Evolutionary conservation across 768 basidiomycete species (phyloP).

Genomic region (Crassisporium funariophilum): DNA sequence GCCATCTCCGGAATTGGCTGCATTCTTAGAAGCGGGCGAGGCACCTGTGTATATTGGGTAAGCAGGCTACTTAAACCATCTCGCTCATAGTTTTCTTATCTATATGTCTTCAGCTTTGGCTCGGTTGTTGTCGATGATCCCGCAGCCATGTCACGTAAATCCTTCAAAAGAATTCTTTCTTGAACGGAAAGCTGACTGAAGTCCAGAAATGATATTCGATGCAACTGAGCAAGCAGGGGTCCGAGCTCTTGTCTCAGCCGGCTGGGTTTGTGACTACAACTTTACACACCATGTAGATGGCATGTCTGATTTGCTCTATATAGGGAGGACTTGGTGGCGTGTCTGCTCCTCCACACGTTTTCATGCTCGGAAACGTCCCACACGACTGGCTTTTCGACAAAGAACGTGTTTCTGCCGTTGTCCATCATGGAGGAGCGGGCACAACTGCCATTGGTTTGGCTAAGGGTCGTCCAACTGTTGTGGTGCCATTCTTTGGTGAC

Average conservation of each 20-base stretch:
- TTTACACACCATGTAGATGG: background rate
- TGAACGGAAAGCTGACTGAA: background rate
- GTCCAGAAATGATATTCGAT: constrained; percentile 55
- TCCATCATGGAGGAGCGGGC: constrained; percentile 69
- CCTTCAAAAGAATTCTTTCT: background rate
- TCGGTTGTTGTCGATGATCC: constrained; percentile 63
- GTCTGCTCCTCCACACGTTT: constrained; percentile 52
- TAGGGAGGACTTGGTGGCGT: constrained; percentile 58
- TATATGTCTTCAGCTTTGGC: constrained; percentile 46
- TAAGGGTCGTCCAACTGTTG: constrained; percentile 60
- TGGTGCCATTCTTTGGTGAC: constrained; percentile 71
- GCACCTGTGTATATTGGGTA: constrained; percentile 64
- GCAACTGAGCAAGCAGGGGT: constrained; percentile 57
- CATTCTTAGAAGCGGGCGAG: constrained; percentile 50
- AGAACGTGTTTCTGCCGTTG: constrained; percentile 55
- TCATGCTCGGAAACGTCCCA: constrained; percentile 66
- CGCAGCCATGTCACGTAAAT: constrained; percentile 48
- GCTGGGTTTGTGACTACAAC: constrained; percentile 45
- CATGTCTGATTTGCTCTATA: background rate
- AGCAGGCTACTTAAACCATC: background rate
- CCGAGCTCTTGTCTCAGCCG: constrained; percentile 62
- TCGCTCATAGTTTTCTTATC: constrained; percentile 1
- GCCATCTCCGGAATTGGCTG: constrained; percentile 47
- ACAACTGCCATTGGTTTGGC: constrained; percentile 65
- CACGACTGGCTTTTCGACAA: constrained; percentile 71